Conservation (phyloP, 441 rosid species). For the Iberis amara region DNA sequence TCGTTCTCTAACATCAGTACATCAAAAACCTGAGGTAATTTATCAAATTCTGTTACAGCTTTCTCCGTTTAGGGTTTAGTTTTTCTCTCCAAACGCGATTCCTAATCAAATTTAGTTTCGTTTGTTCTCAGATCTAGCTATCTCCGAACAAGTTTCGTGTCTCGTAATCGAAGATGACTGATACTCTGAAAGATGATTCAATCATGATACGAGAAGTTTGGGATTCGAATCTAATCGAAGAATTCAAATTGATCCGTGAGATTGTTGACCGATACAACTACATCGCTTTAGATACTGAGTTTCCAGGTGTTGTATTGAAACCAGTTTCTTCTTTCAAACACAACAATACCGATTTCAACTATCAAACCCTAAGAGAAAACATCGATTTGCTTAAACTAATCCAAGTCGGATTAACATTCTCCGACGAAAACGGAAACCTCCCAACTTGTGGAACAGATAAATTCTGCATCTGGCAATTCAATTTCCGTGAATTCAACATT, state of each 20-base stretch:
- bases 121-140: conserved; percentile 54
- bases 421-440: conserved; percentile 41
- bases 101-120: too few relatives aligned
- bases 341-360: conserved; percentile 42
- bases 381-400: conserved; percentile 47
- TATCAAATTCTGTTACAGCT: neutral
- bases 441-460: conserved; percentile 52
- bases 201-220: conserved; percentile 54
- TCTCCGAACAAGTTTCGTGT: too few relatives aligned
- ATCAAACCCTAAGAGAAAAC: conserved; percentile 43
- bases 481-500: conserved; percentile 46
- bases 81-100: too few relatives aligned
- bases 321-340: conserved; percentile 46
- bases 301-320: conserved; percentile 46
- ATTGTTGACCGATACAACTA: conserved; percentile 39
- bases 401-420: conserved; percentile 43
- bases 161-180: conserved; percentile 41
- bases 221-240: conserved; percentile 45
- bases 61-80: conserved; percentile 10
- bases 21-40: conserved; percentile 37
- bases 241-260: conserved; percentile 48
- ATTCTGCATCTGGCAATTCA: conserved; percentile 51
- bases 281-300: conserved; percentile 53
- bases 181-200: conserved; percentile 38
- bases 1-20: conserved; percentile 21